Base-by-base conservation (phyloP, 2,329 filamentous ascomycete genomes). In the Chrysoporthe deuterocubensis region DNA sequence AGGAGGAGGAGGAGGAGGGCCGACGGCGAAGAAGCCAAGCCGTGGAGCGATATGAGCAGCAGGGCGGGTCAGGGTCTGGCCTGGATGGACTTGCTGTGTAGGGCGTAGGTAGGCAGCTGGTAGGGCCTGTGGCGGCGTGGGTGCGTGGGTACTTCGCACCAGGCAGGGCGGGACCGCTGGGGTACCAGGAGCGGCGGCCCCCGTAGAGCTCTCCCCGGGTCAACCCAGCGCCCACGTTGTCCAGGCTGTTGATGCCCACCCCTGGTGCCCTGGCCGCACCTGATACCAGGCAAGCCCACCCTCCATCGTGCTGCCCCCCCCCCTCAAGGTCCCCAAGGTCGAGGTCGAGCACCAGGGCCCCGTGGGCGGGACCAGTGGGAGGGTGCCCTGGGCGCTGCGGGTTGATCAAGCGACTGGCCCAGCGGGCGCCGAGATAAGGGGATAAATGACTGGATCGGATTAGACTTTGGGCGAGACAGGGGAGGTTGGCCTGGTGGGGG, bases 361-460 rank as follows among this genome's bases (percentile, higher is more conserved):
- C 54, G 54, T 57, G 32, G 54, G 40, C 54, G 14, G 54, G 34
- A 57, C 32, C 13, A 37, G 34, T 2, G 8, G 14, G 14, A 5
- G 44, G 13, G 44, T n/a, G 44, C 44, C 14, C 14, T 46, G 4
- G 7, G 44, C 18, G 11, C 44, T 46, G 44, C 50, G 57, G 18
- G 16, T 5, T 26, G 37, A 42, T 42, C 57, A 60, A 60, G 57
- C 57, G 40, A 60, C 57, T 60, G 57, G 57, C 40, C 18, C 40
- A 44, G 57, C 40, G 58, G 42, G 42, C 32, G 21, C 42, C 58
- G 58, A 61, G 58, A 61, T 61, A 61, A 61, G 58, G 40, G 58
- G 43, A 34, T 18, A 34, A 46, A 18, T 61, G 21, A 46, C 26
- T 40, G 58, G 42, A 44, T 46, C 43, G 42, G 26, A 44, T 14